A percentile compares a stretch with the other conserved stretches of the same genome.
Evolutionary conservation across 2,329 filamentous ascomycete genomes (phyloP).

Genomic region (Cercospora sp.): DNA sequence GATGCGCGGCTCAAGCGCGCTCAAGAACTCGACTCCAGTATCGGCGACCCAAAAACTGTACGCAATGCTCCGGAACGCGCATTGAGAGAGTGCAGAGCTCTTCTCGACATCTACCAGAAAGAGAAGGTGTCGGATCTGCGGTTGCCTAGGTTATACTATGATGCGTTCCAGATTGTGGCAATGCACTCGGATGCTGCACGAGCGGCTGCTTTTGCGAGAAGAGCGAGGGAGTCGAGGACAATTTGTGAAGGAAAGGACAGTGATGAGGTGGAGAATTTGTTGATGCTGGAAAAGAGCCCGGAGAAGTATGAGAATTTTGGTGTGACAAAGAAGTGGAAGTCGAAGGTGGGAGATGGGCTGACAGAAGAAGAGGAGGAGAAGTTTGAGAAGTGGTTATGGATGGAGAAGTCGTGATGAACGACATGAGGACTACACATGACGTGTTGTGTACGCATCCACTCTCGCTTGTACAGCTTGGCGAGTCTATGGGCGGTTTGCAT

Average conservation of each 20-base stretch:
- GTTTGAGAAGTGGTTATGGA: conserved; percentile 24
- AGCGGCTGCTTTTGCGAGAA: conserved; percentile 25
- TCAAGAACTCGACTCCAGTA: conserved; percentile 28
- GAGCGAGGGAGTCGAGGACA: conserved; percentile 21
- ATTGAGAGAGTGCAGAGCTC: conserved; percentile 23
- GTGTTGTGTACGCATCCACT: background rate
- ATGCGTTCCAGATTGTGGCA: conserved; percentile 32
- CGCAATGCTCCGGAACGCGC: conserved; percentile 23
- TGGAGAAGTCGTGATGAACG: background rate
- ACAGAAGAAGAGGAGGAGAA: background rate
- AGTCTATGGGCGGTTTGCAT: background rate
- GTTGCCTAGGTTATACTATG: conserved; percentile 30
- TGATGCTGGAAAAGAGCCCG: conserved; percentile 21
- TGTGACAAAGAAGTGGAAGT: conserved; percentile 27
- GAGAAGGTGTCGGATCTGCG: conserved; percentile 28
- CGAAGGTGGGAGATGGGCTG: conserved; percentile 20
- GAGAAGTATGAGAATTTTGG: conserved; percentile 27
- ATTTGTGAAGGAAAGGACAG: conserved; percentile 30
- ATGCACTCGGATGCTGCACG: conserved; percentile 29
- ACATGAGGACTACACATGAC: background rate
- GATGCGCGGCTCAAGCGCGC: conserved; percentile 30
- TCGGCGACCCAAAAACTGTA: conserved; percentile 29
- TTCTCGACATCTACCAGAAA: conserved; percentile 21
- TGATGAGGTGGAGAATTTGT: conserved; percentile 22
- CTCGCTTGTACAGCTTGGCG: background rate